phyloP scores from a whole-genome alignment of 495 filamentous ascomycete species.

The Hamigera avellanea region DNA sequence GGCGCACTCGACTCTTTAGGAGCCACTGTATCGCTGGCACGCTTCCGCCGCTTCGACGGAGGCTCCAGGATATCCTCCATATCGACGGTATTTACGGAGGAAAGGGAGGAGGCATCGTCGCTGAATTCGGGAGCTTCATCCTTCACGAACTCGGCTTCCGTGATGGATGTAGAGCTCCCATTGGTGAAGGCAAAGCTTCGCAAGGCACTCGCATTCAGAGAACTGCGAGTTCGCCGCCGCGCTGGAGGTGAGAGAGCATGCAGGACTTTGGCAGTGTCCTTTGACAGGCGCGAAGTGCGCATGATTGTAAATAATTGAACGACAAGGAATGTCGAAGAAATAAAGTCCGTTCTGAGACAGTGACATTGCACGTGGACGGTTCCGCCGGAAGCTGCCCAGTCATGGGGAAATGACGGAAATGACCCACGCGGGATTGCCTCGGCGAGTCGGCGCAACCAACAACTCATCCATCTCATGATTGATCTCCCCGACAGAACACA shows the following conservation, averaged over 20 bases:
- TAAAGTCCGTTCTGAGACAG: too few relatives aligned
- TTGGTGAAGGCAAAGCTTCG: conserved; percentile 16
- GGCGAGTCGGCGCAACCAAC: too few relatives aligned
- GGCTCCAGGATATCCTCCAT: conserved; percentile 53
- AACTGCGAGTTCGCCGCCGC: conserved; percentile 26
- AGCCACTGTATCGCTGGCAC: conserved; percentile 10
- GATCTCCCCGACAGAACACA: too few relatives aligned
- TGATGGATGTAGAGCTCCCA: conserved; percentile 5
- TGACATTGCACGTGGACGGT: too few relatives aligned
- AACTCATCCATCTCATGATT: too few relatives aligned
- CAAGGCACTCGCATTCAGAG: conserved; percentile 18
- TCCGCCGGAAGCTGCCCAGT: too few relatives aligned
- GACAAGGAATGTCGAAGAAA: neutral
- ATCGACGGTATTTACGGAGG: conserved; percentile 36
- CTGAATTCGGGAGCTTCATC: conserved; percentile 1
- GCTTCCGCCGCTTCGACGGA: conserved; percentile 40
- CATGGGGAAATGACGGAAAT: too few relatives aligned
- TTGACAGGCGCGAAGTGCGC: conserved; percentile 50
- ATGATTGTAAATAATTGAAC: conserved; percentile 20
- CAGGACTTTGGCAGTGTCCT: conserved; percentile 44
- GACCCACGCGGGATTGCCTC: too few relatives aligned
- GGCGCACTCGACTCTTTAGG: conserved; percentile 3
- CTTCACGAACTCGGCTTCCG: neutral
- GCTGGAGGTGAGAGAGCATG: conserved; percentile 31
- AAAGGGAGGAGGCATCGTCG: conserved; percentile 30